A percentile compares a stretch with the other conserved stretches of the same genome.
phyloP scores from a whole-genome alignment of 176 grass and related monocot genomes.

The Carex scoparia region DNA sequence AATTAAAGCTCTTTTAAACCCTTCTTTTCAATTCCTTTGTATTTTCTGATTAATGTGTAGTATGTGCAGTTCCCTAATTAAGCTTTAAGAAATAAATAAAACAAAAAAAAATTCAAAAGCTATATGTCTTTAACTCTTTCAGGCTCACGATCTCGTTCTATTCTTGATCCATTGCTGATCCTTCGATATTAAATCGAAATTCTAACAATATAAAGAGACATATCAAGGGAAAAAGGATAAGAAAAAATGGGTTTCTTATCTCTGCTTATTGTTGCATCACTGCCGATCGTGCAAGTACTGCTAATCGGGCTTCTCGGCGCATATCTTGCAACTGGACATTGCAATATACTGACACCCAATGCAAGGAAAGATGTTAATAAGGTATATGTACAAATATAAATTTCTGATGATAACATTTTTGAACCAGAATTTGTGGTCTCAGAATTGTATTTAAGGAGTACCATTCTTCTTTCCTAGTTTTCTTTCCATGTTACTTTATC shows the following conservation, averaged over 20 bases:
- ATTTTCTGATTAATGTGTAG: background rate
- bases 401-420: background rate
- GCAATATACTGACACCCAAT: constrained; percentile 26
- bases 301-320: constrained; percentile 48
- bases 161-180: background rate
- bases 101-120: background rate
- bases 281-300: constrained; percentile 50
- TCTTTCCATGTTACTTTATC: background rate
- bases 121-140: background rate
- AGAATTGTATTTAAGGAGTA: background rate
- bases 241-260: constrained; percentile 48
- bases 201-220: background rate
- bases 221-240: background rate
- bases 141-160: background rate
- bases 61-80: background rate
- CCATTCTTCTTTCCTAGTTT: background rate
- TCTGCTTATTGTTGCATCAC: constrained; percentile 39
- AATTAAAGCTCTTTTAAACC: background rate
- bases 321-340: constrained; percentile 36
- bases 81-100: background rate
- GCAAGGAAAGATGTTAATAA: constrained; percentile 59
- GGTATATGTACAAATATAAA: background rate
- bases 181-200: background rate
- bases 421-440: background rate
- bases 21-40: no score